Conservation (phyloP, 78 protist species). For the Diacronema lutheri region DNA sequence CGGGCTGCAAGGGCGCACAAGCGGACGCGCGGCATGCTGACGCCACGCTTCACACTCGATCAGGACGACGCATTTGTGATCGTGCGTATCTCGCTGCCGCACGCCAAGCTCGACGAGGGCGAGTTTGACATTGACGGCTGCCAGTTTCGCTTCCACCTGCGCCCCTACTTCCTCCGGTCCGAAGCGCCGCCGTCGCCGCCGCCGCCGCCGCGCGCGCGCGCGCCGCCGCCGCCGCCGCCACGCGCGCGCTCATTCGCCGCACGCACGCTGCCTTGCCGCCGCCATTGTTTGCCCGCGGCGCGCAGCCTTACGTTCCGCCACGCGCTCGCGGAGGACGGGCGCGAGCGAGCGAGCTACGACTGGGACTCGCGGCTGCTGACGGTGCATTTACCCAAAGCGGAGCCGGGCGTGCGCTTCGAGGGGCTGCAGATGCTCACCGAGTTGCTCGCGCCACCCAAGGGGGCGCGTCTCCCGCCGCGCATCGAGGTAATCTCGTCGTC, state of each 20-base stretch:
- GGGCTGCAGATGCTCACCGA: not conserved
- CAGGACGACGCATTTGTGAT: conserved; percentile 10
- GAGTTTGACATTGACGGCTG: not conserved
- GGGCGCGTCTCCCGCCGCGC: not conserved
- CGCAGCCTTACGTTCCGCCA: conserved; percentile 11
- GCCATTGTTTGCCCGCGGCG: too few relatives aligned
- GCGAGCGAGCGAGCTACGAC: not conserved
- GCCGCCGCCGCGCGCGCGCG: too few relatives aligned
- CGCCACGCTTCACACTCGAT: not conserved
- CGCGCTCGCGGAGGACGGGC: not conserved
- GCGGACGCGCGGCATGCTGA: too few relatives aligned
- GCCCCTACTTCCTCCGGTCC: conserved; percentile 30
- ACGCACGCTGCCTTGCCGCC: too few relatives aligned
- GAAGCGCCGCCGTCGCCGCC: too few relatives aligned
- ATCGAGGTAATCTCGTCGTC: not conserved
- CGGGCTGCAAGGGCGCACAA: too few relatives aligned
- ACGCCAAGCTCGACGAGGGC: not conserved
- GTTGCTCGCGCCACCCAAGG: not conserved
- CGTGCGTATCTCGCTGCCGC: conserved; percentile 1
- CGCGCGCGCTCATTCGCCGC: too few relatives aligned
- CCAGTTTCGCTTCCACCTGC: not conserved
- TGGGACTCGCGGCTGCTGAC: not conserved
- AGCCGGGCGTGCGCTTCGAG: not conserved
- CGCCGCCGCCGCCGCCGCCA: too few relatives aligned
- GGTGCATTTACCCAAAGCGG: not conserved